Percentiles rank a stretch among this genome's conserved stretches.
These are phyloP conservation scores for Uromyces viciae-fabae DNA, from an alignment of 1,284 basidiomycete species.

Conservation along the genomic window DNA sequence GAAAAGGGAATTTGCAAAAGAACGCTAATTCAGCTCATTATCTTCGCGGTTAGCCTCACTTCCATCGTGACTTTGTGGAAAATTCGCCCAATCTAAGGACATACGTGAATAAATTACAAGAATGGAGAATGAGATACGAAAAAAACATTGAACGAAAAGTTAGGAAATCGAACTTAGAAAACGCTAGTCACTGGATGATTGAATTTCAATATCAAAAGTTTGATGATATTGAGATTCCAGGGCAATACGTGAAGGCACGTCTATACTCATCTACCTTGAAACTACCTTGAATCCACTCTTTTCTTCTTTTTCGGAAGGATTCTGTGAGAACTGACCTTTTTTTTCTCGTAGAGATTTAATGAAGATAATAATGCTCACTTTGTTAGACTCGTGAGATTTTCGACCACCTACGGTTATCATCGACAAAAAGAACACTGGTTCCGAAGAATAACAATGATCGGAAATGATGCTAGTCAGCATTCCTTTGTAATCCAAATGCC, in stretches of 20 bases:
- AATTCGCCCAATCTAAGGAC: slow-evolving; percentile 77
- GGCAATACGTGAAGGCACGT: slow-evolving; percentile 88
- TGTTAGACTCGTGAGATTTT: slow-evolving; percentile 84
- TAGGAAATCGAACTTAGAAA: slow-evolving; percentile 79
- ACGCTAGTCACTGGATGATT: slow-evolving; percentile 85
- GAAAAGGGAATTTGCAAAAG: background rate
- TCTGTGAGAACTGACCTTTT: slow-evolving; percentile 12
- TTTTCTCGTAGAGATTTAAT: slow-evolving; percentile 61
- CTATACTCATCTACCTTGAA: slow-evolving; percentile 5
- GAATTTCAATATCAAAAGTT: slow-evolving; percentile 98
- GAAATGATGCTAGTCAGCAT: slow-evolving; percentile 82
- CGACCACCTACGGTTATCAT: slow-evolving; percentile 82
- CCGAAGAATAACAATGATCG: slow-evolving; percentile 84
- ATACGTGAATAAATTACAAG: slow-evolving; percentile 82
- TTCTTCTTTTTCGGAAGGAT: background rate
- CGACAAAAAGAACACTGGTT: slow-evolving; percentile 78
- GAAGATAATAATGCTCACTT: slow-evolving; percentile 92
- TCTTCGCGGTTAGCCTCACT: slow-evolving; percentile 65
- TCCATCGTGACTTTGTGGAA: slow-evolving; percentile 85
- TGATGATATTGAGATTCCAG: slow-evolving; percentile 96
- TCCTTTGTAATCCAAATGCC: slow-evolving; percentile 91
- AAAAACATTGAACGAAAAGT: slow-evolving; percentile 75
- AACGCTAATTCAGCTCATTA: too few relatives aligned
- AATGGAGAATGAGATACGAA: slow-evolving; percentile 92
- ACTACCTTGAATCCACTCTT: slow-evolving; percentile 26